Percentiles rank a stretch among this genome's conserved stretches.
These are phyloP conservation scores for Casaregolazyma suthepensis DNA, from an alignment of 1,139 yeast genomes.

Conservation along the genomic window DNA sequence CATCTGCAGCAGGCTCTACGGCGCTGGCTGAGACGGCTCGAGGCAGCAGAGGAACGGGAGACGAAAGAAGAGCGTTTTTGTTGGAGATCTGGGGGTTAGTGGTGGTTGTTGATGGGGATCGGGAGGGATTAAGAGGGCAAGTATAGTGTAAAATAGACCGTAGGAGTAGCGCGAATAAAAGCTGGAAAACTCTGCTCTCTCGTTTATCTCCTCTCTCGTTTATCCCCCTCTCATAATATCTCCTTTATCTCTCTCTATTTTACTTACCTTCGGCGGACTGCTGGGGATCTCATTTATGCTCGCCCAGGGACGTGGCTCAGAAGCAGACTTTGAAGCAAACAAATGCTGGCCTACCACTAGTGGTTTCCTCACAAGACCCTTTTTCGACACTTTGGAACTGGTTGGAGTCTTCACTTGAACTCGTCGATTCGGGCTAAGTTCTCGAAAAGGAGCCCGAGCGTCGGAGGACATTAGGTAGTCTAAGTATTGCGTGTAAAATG, in stretches of 20 bases:
- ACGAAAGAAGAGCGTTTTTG: conserved; percentile 8
- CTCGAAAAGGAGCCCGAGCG: conserved; percentile 10
- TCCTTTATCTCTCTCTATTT: background rate
- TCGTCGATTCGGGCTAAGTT: conserved; percentile 11
- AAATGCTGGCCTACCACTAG: conserved; percentile 2
- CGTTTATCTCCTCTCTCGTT: too few relatives aligned
- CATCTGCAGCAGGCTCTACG: conserved; percentile 4
- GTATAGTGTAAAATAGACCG: background rate
- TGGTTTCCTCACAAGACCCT: background rate
- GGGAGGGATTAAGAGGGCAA: background rate
- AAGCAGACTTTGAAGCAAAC: background rate
- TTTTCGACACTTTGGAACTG: background rate
- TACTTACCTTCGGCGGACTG: conserved; percentile 10
- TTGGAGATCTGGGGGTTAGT: background rate
- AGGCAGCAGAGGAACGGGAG: conserved; percentile 16
- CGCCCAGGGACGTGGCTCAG: background rate
- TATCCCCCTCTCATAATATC: background rate
- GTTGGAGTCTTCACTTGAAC: background rate
- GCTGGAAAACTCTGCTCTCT: too few relatives aligned
- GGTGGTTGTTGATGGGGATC: background rate
- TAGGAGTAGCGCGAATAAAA: too few relatives aligned
- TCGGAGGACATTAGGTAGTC: conserved; percentile 3
- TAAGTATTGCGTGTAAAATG: background rate
- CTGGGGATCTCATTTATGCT: conserved; percentile 2
- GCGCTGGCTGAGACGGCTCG: conserved; percentile 1